These are phyloP conservation scores for Umbelopsis ramanniana DNA, from an alignment of 192 early-diverging fungal genomes.

Conservation along the genomic window DNA sequence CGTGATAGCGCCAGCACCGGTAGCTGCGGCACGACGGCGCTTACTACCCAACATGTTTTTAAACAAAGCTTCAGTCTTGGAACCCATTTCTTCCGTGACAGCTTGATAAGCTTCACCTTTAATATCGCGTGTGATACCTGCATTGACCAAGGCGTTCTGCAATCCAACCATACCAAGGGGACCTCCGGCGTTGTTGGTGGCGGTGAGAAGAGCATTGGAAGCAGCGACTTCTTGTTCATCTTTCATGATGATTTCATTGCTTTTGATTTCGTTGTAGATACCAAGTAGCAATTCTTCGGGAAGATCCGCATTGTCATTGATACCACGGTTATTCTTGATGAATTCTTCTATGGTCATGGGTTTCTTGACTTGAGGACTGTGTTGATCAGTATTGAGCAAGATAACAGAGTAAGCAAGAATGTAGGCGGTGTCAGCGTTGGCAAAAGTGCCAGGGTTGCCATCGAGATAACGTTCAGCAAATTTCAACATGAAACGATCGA, in stretches of 20 bases:
- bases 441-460: constrained; percentile 81
- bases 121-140: constrained; percentile 42
- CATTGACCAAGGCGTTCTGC: constrained; percentile 46
- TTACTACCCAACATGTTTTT: constrained; percentile 60
- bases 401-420: constrained; percentile 91
- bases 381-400: constrained; percentile 93
- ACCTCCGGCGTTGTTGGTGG: constrained; percentile 42
- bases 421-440: constrained; percentile 91
- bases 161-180: constrained; percentile 44
- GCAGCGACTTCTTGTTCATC: constrained; percentile 77
- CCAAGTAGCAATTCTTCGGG: constrained; percentile 67
- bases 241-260: constrained; percentile 92
- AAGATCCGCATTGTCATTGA: constrained; percentile 86
- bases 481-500: constrained; percentile 97
- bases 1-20: constrained; percentile 47
- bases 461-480: constrained; percentile 92
- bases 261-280: constrained; percentile 83
- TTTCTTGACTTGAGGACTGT: constrained; percentile 83
- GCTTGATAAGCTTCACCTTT: constrained; percentile 62
- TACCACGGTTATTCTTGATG: constrained; percentile 90
- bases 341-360: constrained; percentile 90
- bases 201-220: constrained; percentile 57
- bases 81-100: constrained; percentile 68
- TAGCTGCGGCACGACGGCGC: constrained; percentile 47
- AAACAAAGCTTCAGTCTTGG: constrained; percentile 74